Percentiles rank a stretch among this genome's conserved stretches.
Evolutionary conservation across 202 grass and related monocot genomes (phyloP).

Genomic region (Cymbopogon flexuosus): DNA sequence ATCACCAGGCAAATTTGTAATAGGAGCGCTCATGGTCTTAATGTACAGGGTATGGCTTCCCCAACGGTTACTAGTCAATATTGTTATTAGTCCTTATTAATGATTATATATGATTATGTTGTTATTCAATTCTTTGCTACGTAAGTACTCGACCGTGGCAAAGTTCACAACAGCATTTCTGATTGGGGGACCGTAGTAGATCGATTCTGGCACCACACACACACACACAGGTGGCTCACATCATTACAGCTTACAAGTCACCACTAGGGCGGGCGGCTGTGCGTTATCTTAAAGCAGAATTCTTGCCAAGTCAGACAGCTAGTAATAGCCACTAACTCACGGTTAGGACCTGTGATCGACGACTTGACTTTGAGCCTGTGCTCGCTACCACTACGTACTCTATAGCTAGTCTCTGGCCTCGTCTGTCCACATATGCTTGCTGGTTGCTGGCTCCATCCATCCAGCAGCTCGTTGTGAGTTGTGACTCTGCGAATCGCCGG

Average conservation of each 20-base stretch:
- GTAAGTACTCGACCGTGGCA: no score
- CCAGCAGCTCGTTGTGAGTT: not conserved
- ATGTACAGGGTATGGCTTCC: no score
- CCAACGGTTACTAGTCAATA: no score
- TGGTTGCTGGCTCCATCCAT: not conserved
- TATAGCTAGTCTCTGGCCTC: not conserved
- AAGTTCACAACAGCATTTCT: no score
- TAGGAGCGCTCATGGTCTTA: no score
- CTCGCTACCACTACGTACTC: no score
- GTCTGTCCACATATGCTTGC: not conserved
- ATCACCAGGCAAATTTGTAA: no score
- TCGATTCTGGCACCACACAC: not conserved
- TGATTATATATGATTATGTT: no score
- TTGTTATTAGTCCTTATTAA: no score
- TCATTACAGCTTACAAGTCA: not conserved
- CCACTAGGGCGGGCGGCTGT: no score
- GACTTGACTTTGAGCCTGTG: no score
- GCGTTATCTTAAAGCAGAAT: conserved; percentile 10
- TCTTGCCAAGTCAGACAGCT: not conserved
- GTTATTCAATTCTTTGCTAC: no score
- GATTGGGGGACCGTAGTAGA: not conserved
- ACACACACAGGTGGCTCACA: not conserved
- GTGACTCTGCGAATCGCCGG: not conserved
- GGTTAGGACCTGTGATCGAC: not conserved
- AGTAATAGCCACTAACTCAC: not conserved